phyloP scores from a whole-genome alignment of 257 asterid genomes.

The Sherardia arvensis region DNA sequence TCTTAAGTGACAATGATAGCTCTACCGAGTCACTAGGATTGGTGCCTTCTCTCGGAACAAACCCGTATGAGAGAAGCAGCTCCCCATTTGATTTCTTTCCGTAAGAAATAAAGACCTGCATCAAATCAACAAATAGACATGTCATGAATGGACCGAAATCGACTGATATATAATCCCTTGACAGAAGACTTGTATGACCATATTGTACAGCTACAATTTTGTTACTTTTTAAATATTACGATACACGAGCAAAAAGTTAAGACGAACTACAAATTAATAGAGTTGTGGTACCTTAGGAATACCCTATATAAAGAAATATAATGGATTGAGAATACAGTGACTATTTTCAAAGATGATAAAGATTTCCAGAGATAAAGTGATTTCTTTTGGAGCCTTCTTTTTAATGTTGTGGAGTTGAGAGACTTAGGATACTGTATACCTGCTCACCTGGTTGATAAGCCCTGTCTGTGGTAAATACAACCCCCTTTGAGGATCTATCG shows the following conservation, averaged over 20 bases:
- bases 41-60: constrained; percentile 95
- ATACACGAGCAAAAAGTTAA: neutral
- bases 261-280: neutral
- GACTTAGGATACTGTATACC: constrained; percentile 38
- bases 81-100: constrained; percentile 91
- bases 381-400: neutral
- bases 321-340: neutral
- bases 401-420: neutral
- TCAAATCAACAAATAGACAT: constrained; percentile 9
- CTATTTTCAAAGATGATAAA: neutral
- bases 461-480: constrained; percentile 84
- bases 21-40: constrained; percentile 82
- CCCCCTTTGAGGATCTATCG: constrained; percentile 79
- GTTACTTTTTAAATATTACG: neutral
- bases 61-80: constrained; percentile 88
- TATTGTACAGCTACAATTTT: neutral
- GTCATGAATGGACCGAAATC: neutral
- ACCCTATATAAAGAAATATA: neutral
- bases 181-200: neutral
- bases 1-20: constrained; percentile 49
- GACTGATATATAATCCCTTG: neutral
- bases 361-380: neutral
- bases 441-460: constrained; percentile 99
- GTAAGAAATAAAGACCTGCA: constrained; percentile 89
- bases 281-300: neutral